Conservation (phyloP, 495 filamentous ascomycete genomes). For the Neurospora terricola region DNA sequence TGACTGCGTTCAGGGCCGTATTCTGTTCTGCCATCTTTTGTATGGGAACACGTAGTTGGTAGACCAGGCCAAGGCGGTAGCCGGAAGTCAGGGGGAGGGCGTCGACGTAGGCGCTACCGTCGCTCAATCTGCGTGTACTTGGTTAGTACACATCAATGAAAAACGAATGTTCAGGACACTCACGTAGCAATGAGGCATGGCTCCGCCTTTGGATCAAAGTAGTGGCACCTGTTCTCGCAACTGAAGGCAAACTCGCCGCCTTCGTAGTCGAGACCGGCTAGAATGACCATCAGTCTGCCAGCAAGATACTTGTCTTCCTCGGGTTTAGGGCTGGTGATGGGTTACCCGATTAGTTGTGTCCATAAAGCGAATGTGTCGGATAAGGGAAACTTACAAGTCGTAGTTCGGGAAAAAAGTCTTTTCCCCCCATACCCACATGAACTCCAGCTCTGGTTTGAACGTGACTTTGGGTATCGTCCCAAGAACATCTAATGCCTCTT, state of each 20-base stretch:
- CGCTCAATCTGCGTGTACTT: neutral
- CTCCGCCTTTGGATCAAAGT: neutral
- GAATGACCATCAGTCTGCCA: neutral
- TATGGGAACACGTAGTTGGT: neutral
- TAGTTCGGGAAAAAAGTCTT: neutral
- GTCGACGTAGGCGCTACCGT: neutral
- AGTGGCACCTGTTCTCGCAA: neutral
- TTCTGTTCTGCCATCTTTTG: neutral
- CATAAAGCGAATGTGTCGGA: neutral
- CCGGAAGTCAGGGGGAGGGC: neutral
- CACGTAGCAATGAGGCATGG: neutral
- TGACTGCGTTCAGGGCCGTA: neutral
- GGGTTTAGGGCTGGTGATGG: neutral
- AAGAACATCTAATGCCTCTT: neutral
- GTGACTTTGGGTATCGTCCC: neutral
- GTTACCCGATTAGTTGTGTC: neutral
- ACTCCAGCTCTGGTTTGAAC: neutral
- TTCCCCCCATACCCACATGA: neutral
- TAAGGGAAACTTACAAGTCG: neutral
- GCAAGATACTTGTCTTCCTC: neutral
- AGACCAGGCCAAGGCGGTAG: conserved; percentile 1
- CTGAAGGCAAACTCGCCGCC: neutral
- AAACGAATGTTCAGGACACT: neutral
- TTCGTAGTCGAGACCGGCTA: neutral
- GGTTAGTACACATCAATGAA: too few relatives aligned